Evolutionary conservation across 176 grass and related monocot species (phyloP).

Genomic region (Carex pumila): DNA sequence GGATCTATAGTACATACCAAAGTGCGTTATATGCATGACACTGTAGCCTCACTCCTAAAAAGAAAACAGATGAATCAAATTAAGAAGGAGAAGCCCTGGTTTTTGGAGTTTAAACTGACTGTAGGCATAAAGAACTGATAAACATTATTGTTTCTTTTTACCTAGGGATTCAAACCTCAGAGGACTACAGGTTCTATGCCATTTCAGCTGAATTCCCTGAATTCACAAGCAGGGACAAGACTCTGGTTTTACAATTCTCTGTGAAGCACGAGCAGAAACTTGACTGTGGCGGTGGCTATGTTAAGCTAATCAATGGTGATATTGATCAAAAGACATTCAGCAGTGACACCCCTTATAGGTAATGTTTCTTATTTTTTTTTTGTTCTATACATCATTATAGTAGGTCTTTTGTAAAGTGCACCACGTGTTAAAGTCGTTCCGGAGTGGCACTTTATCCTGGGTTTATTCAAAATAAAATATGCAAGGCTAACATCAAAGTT

Average conservation of each 20-base stretch:
- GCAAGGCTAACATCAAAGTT: background rate
- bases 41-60: background rate
- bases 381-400: background rate
- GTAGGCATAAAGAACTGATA: background rate
- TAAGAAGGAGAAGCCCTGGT: background rate
- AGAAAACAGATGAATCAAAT: background rate
- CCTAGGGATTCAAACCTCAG: constrained; percentile 80
- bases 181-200: constrained; percentile 94
- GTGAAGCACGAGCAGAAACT: constrained; percentile 97
- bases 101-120: background rate
- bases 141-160: background rate
- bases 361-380: background rate
- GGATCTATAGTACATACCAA: too few relatives aligned
- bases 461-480: background rate
- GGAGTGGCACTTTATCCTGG: background rate
- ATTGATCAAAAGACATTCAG: constrained; percentile 95
- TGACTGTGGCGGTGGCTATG: constrained; percentile 85
- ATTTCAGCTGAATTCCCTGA: constrained; percentile 70
- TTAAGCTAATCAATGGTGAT: constrained; percentile 76
- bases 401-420: background rate
- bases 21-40: too few relatives aligned
- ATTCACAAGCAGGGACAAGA: constrained; percentile 84
- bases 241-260: constrained; percentile 82
- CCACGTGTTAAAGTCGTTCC: background rate
- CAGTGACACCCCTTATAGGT: constrained; percentile 89